These are phyloP conservation scores for Podila clonocystis DNA, from an alignment of 192 early-diverging fungal genomes.

Conservation along the genomic window DNA sequence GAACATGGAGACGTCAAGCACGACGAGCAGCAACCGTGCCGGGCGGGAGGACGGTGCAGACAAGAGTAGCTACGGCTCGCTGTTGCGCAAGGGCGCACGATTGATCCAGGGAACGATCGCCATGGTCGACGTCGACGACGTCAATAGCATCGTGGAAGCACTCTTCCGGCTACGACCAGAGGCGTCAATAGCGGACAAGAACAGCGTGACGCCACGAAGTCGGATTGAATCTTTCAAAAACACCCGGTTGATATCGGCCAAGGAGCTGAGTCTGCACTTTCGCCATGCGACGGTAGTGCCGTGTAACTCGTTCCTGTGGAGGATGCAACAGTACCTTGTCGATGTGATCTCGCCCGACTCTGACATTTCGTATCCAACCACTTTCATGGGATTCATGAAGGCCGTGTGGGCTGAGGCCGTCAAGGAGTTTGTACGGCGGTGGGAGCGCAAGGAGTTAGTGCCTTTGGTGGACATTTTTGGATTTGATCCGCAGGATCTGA, in stretches of 20 bases:
- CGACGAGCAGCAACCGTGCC: conserved; percentile 25
- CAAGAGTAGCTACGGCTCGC: conserved; percentile 17
- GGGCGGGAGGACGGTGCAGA: conserved; percentile 7
- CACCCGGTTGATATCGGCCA: conserved; percentile 26
- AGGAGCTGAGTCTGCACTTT: conserved; percentile 53
- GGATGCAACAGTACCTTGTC: conserved; percentile 54
- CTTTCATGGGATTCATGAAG: conserved; percentile 73
- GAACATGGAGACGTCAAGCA: conserved; percentile 43
- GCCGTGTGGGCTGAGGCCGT: conserved; percentile 72
- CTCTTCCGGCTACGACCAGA: conserved; percentile 7
- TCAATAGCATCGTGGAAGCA: conserved; percentile 49
- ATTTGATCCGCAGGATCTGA: not conserved
- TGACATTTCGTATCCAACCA: conserved; percentile 51
- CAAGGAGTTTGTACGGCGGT: conserved; percentile 60
- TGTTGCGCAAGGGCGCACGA: conserved; percentile 30
- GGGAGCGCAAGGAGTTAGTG: conserved; percentile 62
- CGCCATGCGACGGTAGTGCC: conserved; percentile 54
- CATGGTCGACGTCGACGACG: conserved; percentile 48
- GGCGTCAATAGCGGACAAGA: not conserved
- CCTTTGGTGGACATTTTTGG: conserved; percentile 57
- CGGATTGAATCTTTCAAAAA: not conserved
- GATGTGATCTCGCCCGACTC: conserved; percentile 50
- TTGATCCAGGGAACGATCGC: conserved; percentile 40
- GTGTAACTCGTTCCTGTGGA: conserved; percentile 62
- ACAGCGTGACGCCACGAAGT: not conserved